These are phyloP conservation scores for Agrostemma githago DNA, from an alignment of 148 eudicot species.

Conservation along the genomic window DNA sequence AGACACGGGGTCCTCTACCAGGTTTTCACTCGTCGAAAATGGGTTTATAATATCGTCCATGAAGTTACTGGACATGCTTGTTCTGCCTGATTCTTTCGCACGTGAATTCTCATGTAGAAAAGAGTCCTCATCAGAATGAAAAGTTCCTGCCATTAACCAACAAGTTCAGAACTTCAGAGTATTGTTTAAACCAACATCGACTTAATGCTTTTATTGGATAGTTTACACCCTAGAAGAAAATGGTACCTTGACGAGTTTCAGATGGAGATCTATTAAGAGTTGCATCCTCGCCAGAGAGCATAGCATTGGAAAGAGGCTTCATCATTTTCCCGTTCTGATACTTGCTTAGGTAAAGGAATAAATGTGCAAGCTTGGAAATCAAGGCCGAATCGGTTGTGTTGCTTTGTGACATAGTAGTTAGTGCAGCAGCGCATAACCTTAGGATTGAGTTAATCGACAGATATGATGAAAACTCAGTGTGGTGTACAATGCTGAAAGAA, in stretches of 20 bases:
- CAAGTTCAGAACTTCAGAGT: neutral
- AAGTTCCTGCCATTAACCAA: slow-evolving; percentile 19
- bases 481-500: slow-evolving; percentile 59
- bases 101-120: slow-evolving; percentile 25
- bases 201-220: too few relatives aligned
- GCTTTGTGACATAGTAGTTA: slow-evolving; percentile 47
- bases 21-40: slow-evolving; percentile 18
- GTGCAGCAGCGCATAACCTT: slow-evolving; percentile 66
- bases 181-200: too few relatives aligned
- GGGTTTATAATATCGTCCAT: slow-evolving; percentile 28
- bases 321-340: slow-evolving; percentile 25
- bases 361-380: slow-evolving; percentile 44
- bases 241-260: slow-evolving; percentile 9
- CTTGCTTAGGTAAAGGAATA: slow-evolving; percentile 43
- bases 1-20: slow-evolving; percentile 38
- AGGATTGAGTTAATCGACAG: slow-evolving; percentile 66
- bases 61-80: slow-evolving; percentile 19
- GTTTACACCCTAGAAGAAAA: too few relatives aligned
- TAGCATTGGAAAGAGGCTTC: slow-evolving; percentile 20
- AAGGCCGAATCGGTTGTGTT: slow-evolving; percentile 37
- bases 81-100: slow-evolving; percentile 12
- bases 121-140: slow-evolving; percentile 22
- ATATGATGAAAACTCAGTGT: slow-evolving; percentile 67
- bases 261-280: slow-evolving; percentile 13
- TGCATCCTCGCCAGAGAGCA: slow-evolving; percentile 5